Conservation (phyloP, 108 stramenopile species). For the Cyclotella choctawhatcheeana region DNA sequence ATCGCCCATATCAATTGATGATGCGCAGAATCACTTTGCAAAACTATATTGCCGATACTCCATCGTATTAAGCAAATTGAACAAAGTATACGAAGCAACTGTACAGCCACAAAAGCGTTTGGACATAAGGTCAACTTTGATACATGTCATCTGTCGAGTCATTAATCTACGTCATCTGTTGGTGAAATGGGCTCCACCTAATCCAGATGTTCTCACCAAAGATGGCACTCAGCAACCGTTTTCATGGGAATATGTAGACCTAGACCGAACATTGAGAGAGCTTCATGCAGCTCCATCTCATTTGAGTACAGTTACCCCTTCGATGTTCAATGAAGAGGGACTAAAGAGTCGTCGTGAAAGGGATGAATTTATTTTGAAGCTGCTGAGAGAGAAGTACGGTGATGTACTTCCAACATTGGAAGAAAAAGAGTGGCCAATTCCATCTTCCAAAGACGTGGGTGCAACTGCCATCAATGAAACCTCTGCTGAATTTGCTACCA, state of each 20-base stretch:
- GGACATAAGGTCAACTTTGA: conserved; percentile 73
- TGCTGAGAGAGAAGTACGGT: conserved; percentile 61
- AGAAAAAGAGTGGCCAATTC: conserved; percentile 28
- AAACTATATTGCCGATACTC: conserved; percentile 82
- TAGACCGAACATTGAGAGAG: conserved; percentile 70
- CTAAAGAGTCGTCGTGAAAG: conserved; percentile 22
- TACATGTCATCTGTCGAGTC: conserved; percentile 78
- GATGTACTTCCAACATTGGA: conserved; percentile 51
- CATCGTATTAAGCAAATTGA: conserved; percentile 67
- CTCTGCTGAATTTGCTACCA: too few species aligned
- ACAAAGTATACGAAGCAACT: conserved; percentile 76
- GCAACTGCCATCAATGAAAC: too few species aligned
- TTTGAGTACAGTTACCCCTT: conserved; percentile 76
- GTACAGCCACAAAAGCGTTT: conserved; percentile 89
- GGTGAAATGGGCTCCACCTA: conserved; percentile 89
- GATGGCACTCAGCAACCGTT: conserved; percentile 52
- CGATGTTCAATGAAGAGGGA: conserved; percentile 68
- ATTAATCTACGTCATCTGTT: conserved; percentile 75
- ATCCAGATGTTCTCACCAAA: conserved; percentile 55
- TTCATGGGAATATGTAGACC: conserved; percentile 84
- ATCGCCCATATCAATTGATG: conserved; percentile 47
- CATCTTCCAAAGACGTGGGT: too few species aligned
- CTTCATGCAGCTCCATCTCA: conserved; percentile 77
- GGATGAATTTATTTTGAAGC: conserved; percentile 57
- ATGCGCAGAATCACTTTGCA: conserved; percentile 81